Conservation (phyloP, 2,329 filamentous ascomycete species). For the Cladophialophora chaetospira region DNA sequence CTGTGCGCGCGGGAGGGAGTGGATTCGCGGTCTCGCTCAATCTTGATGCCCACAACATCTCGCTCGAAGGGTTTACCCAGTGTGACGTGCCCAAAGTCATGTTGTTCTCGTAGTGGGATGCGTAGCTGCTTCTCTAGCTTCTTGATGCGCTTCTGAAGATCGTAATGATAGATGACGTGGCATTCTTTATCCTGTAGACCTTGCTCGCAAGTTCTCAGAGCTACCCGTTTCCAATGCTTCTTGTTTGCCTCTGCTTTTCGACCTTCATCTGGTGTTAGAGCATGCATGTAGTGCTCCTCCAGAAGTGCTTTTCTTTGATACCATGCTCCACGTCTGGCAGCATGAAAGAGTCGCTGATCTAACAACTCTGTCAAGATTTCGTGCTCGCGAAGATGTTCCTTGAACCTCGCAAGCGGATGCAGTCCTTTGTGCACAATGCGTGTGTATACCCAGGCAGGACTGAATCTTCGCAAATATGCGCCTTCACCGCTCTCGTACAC, state of each 20-base stretch:
- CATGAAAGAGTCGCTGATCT: conserved; percentile 78
- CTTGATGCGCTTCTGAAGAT: conserved; percentile 87
- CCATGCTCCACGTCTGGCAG: conserved; percentile 83
- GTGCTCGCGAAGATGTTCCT: conserved; percentile 77
- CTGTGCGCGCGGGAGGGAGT: conserved; percentile 33
- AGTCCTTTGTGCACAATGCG: conserved; percentile 87
- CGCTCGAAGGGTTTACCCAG: conserved; percentile 76
- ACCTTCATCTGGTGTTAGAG: conserved; percentile 53
- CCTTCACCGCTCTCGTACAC: conserved; percentile 82
- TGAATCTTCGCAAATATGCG: conserved; percentile 85
- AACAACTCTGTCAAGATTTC: conserved; percentile 73
- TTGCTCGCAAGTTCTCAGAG: conserved; percentile 77
- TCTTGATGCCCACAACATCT: conserved; percentile 72
- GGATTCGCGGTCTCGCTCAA: conserved; percentile 62
- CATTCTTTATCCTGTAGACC: conserved; percentile 86
- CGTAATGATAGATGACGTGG: conserved; percentile 90
- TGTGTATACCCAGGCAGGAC: conserved; percentile 89
- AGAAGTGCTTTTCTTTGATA: conserved; percentile 92
- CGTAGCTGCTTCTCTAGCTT: conserved; percentile 86
- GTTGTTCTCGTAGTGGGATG: conserved; percentile 80
- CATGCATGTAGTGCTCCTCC: conserved; percentile 92
- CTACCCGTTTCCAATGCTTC: conserved; percentile 78
- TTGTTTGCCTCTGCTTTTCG: conserved; percentile 64
- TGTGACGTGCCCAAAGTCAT: conserved; percentile 86
- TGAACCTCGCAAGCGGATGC: conserved; percentile 76